phyloP scores from a whole-genome alignment of 306 rosid genomes.

The Prunus salicina region DNA sequence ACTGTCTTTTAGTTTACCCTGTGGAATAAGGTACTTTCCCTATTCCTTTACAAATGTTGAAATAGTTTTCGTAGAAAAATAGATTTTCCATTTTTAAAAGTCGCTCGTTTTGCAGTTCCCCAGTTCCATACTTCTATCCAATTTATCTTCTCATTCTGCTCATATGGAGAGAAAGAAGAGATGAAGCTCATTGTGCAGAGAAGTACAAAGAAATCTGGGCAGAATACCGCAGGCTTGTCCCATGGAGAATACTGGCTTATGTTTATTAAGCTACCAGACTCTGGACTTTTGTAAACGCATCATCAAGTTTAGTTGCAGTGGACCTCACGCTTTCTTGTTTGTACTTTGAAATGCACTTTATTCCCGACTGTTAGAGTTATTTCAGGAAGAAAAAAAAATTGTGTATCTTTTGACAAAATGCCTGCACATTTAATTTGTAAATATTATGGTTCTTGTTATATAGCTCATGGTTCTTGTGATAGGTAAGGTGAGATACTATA shows the following conservation, averaged over 20 bases:
- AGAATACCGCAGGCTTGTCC: slow-evolving; percentile 68
- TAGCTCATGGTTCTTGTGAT: not conserved
- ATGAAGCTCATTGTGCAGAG: slow-evolving; percentile 89
- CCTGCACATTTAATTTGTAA: no score
- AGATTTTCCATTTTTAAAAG: slow-evolving; percentile 4
- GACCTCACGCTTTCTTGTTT: not conserved
- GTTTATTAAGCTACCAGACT: slow-evolving; percentile 32
- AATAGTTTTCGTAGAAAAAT: not conserved
- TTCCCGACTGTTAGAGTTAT: not conserved
- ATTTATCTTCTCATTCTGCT: slow-evolving; percentile 87
- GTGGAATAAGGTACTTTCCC: slow-evolving; percentile 75
- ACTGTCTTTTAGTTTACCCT: slow-evolving; percentile 88
- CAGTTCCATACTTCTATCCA: slow-evolving; percentile 90
- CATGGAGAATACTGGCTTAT: slow-evolving; percentile 90
- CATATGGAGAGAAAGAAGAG: slow-evolving; percentile 90
- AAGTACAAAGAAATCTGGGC: slow-evolving; percentile 84
- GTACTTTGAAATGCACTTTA: not conserved
- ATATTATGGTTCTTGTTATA: no score
- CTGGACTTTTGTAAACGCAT: not conserved
- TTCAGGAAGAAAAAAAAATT: not conserved
- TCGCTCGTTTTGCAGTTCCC: slow-evolving; percentile 63
- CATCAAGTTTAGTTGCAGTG: not conserved
- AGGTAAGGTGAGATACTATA: no score
- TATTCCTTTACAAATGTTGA: slow-evolving; percentile 9
- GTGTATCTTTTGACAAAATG: not conserved